Conservation (phyloP, 768 basidiomycete genomes). For the Mycena rosella region DNA sequence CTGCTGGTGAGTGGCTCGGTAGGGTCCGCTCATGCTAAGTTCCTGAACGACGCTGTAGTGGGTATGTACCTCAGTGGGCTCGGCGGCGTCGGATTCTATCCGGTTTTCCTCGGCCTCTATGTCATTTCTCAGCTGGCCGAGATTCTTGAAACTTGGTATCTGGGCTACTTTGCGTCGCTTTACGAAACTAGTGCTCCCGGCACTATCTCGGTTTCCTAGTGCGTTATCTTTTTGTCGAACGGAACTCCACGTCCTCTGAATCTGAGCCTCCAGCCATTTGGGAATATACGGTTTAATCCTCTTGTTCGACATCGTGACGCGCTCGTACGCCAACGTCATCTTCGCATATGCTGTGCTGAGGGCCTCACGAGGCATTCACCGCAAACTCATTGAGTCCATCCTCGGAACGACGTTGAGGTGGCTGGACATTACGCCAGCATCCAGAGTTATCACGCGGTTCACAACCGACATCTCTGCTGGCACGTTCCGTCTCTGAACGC, state of each 20-base stretch:
- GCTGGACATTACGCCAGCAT: constrained; percentile 37
- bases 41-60: constrained; percentile 28
- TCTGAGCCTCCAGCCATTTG: neutral
- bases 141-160: constrained; percentile 39
- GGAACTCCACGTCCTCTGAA: neutral
- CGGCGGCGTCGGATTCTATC: constrained; percentile 38
- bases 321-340: constrained; percentile 14
- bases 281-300: constrained; percentile 5
- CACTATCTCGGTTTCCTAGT: constrained; percentile 17
- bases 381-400: constrained; percentile 38
- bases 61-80: constrained; percentile 38
- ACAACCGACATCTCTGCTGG: constrained; percentile 59
- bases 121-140: constrained; percentile 17
- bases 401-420: constrained; percentile 61
- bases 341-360: constrained; percentile 33
- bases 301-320: constrained; percentile 8
- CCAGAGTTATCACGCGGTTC: constrained; percentile 60
- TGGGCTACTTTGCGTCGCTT: constrained; percentile 41
- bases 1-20: constrained; percentile 14
- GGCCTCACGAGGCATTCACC: constrained; percentile 29
- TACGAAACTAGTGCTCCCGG: constrained; percentile 38
- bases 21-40: too few species aligned
- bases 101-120: constrained; percentile 30
- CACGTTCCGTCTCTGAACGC: neutral
- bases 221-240: constrained; percentile 10